Evolutionary conservation across 495 filamentous ascomycete genomes (phyloP), one percentile per base, ranked within the genome.

Genomic region (Penicillium silybi): DNA sequence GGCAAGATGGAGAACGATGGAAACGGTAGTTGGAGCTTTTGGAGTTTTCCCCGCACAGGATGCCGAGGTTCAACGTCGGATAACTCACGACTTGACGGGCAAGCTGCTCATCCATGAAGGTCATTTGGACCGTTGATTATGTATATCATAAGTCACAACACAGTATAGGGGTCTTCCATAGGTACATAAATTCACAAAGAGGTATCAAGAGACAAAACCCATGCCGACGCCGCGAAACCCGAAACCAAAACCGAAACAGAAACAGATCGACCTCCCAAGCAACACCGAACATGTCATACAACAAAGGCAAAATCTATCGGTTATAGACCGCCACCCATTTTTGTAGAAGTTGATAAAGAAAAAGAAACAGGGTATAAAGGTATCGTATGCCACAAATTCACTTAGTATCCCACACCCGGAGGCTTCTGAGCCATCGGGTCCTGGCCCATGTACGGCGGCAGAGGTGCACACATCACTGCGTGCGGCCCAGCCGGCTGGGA

Each of bases 391-490:
- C 37, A 39, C 37, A 17, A 4, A 16, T 19, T 10, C 37, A 17
- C 29, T 35, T 55, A 71, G 29, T 65, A 63, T 20, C 62, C 57
- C 10, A 67, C 63, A 35, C 62, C 59, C 1, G 55, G 47, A 18
- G 55, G 57, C 41, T 62, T 59, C 53, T 63, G 61, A 6, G 45
- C 46, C 41, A 67, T 48, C 25, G 49, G 46, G 10, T 62, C 51
- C 44, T 63, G 52, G 17, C 59, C 57, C 34, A 65, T 53, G 43
- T 72, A 73, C 18, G 58, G 56, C 38, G 61, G 63, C 41, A 61
- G 54, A 6, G 68, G 68, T 5, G 67, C 64, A 55, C 70, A 73
- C 57, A 69, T 64, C 10, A 58, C 53, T 20, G 65, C 40, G 43
- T 62, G 64, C 38, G 67, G 59, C 22, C 61, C 64, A 25, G 52